A percentile compares a stretch with the other conserved stretches of the same genome.
Evolutionary conservation across 1,284 basidiomycete genomes (phyloP).

Genomic region (Sparassis latifolia): DNA sequence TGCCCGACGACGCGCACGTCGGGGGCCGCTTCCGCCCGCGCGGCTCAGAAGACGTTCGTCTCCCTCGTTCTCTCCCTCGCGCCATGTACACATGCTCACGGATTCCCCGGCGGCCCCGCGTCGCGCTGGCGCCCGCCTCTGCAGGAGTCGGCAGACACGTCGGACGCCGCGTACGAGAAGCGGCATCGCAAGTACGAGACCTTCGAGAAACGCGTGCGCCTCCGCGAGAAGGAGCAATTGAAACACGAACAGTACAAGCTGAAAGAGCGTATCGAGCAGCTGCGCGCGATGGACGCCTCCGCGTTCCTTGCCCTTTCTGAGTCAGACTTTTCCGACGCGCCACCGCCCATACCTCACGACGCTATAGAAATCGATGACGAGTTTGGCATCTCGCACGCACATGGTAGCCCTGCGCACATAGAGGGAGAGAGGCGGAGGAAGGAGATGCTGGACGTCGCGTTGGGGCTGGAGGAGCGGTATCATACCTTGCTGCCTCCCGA

Average conservation of each 20-base stretch:
- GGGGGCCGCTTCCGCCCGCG: slow-evolving; percentile 64
- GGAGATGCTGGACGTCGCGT: slow-evolving; percentile 66
- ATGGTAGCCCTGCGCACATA: slow-evolving; percentile 33
- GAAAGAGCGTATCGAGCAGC: slow-evolving; percentile 80
- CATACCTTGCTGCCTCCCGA: slow-evolving; percentile 64
- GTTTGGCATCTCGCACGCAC: slow-evolving; percentile 29
- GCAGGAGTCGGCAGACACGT: slow-evolving; percentile 65
- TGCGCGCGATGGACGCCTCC: slow-evolving; percentile 64
- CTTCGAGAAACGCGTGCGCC: slow-evolving; percentile 78
- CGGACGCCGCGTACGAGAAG: slow-evolving; percentile 79
- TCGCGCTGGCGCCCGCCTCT: neutral
- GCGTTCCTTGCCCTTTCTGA: slow-evolving; percentile 61
- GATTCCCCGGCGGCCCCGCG: no score
- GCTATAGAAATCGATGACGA: slow-evolving; percentile 9
- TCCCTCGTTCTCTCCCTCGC: slow-evolving; percentile 8
- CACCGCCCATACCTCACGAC: slow-evolving; percentile 1
- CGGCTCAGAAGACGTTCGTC: slow-evolving; percentile 60
- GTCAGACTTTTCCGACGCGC: slow-evolving; percentile 38
- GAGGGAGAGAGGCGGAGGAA: slow-evolving; percentile 67
- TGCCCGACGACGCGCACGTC: slow-evolving; percentile 53
- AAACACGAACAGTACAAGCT: slow-evolving; percentile 89
- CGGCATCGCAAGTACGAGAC: slow-evolving; percentile 83
- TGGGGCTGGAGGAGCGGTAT: slow-evolving; percentile 62
- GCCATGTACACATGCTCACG: slow-evolving; percentile 9
- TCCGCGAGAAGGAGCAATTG: slow-evolving; percentile 86